Percentiles rank a stretch among this genome's conserved stretches.
These are phyloP conservation scores for Prunus armeniaca DNA, from an alignment of 306 rosid genomes.

Conservation along the genomic window DNA sequence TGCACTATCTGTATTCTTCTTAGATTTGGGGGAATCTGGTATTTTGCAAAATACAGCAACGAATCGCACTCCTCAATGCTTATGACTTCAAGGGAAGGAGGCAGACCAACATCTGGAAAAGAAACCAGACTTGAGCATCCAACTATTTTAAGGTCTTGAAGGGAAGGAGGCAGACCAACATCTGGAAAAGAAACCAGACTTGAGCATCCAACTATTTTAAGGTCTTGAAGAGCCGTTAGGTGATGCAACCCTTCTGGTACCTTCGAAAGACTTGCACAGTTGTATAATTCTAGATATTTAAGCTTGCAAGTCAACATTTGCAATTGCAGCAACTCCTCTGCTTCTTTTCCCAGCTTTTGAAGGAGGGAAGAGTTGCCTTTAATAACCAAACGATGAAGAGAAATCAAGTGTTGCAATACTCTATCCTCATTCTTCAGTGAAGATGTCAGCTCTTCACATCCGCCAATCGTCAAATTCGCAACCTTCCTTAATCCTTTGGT, in stretches of 20 bases:
- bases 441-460: not conserved
- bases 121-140: not conserved
- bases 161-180: not conserved
- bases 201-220: not conserved
- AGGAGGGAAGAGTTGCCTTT: not conserved
- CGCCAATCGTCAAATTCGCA: not conserved
- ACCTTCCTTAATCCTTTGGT: not conserved
- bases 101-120: not conserved
- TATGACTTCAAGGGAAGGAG: not conserved
- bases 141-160: not conserved
- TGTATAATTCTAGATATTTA: fast-evolving
- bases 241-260: not conserved
- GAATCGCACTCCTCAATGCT: fast-evolving
- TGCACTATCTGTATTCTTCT: fast-evolving
- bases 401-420: not conserved
- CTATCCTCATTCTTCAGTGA: no score
- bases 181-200: not conserved
- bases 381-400: not conserved
- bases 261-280: not conserved
- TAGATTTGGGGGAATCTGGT: not conserved
- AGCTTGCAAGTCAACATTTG: not conserved
- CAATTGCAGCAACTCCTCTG: not conserved
- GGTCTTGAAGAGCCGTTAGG: not conserved
- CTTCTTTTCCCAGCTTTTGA: not conserved
- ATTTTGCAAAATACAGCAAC: not conserved